Evolutionary conservation across 169 alveolate genomes (phyloP), one percentile per base, ranked within the genome.

Genomic region (Sarcocystis neurona): DNA sequence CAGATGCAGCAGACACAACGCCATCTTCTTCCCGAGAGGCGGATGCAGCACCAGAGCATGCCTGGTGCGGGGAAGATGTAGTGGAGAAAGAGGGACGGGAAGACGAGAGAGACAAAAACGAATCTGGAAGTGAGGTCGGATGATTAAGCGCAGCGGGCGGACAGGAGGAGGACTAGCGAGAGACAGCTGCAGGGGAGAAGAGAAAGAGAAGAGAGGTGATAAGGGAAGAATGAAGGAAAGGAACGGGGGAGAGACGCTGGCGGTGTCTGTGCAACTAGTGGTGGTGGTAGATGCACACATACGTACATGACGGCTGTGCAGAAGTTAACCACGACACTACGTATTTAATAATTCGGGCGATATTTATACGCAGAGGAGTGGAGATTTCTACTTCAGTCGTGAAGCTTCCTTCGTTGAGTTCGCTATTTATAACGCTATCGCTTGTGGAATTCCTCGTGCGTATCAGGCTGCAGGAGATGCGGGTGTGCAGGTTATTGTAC

Each of bases 1-100:
- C 37, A 77, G 68, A n/a, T 77, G 85, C 12, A 77, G 68, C 43
- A 77, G 68, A 20, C 47, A 3, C 6, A 77, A 47, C 60, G 85
- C 85, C 85, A 77, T 77, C 50, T n/a, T 77, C 58, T 2, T n/a
- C 1, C 34, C 10, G 75, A 63, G 75, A 63, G 10, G 6, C 60
- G 15, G 60, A 15, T 48, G 6, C 60, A 48, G 60, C 27, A 15
- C 60, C 15, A 48, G 60, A 48, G 15, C 6, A 15, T 15, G 60
- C 6, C 60, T 6, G 60, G 60, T 15, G 60, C 27, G 27, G 60
- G 15, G 60, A 6, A 15, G 15, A 48, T 15, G 60, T 6, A 48
- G 27, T 10, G 15, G 60, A 15, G 15, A 48, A 6, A 15, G 27
- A 48, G 60, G 60, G 15, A 48, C 6, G 60, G 27, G 41, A 63